Evolutionary conservation across 73 alveolate genomes (phyloP), one percentile per base, ranked within the genome.

Genomic region (Paramecium tetraurelia): DNA sequence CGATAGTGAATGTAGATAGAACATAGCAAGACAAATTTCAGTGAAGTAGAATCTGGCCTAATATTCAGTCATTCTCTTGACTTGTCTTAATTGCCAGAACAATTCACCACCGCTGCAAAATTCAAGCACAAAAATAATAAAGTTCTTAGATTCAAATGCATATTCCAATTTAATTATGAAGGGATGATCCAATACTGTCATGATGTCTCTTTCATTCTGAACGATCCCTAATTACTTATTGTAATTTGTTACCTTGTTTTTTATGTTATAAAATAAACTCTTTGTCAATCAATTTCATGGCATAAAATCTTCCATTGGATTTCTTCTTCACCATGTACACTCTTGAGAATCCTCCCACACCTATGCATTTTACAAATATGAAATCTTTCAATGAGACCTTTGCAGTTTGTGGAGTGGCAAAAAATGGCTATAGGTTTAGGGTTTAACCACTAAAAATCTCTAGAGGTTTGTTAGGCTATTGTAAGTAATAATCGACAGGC

Each of bases 61-160:
- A 18, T 93, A 92, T 58, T 95, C 97, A 6, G 77, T 58, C 88
- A 96, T 92, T 75, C 97, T 95, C 20, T 95, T 94, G 6, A 95
- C 94, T 43, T 95, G 43, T 71, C 96, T 92, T 75, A 96, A 93
- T 57, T 96, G 97, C 86, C 83, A 95, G 69, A 97, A 97, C 70
- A 97, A 94, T 80, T 97, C 99, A 9, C 99, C 99, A n/a, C 99
- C 99, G 12, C 97, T 92, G 92, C 97, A 96, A 59, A 95, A 92
- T 36, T 97, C 99, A 89, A 96, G 53, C 1, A 96, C 96, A 63
- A 97, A 92, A 50, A 89, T 93, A 36, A 96, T 69, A 11, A 95
- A 94, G 33, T 88, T 92, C 35, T 92, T 92, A 9, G 95, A 71
- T 89, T 96, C 96, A 92, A 96, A 95, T 18, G 97, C 95, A 89